Percentiles rank a stretch among this genome's conserved stretches.
These are phyloP conservation scores for Cydonia oblonga DNA, from an alignment of 331 rosid species.

Conservation along the genomic window DNA sequence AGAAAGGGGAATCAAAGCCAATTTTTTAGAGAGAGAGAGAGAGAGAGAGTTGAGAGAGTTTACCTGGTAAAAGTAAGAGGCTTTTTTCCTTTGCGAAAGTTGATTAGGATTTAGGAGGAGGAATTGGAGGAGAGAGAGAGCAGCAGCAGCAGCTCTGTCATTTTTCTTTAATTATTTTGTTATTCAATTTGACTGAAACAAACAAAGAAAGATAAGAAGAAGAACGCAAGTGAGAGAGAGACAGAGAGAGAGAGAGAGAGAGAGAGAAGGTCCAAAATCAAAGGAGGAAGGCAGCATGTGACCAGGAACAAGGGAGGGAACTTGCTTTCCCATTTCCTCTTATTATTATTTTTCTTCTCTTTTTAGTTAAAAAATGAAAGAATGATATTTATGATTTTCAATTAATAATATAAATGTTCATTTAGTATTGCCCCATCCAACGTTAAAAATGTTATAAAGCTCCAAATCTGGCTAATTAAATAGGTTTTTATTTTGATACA, in stretches of 20 bases:
- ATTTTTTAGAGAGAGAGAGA: too few species aligned
- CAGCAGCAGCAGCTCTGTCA: too few species aligned
- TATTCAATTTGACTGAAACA: too few species aligned
- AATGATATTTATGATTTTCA: too few species aligned
- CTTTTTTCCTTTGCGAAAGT: too few species aligned
- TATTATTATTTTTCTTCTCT: neutral
- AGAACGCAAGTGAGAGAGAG: conserved; percentile 3
- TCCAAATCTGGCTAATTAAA: neutral
- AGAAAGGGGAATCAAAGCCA: too few species aligned
- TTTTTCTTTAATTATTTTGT: too few species aligned
- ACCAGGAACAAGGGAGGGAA: conserved; percentile 29
- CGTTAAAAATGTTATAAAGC: neutral
- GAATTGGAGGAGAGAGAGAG: too few species aligned
- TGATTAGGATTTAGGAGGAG: too few species aligned
- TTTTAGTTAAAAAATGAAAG: neutral
- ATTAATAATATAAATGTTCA: neutral
- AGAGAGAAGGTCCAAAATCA: conserved; percentile 9
- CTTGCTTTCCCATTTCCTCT: conserved; percentile 27
- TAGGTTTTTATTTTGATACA: neutral
- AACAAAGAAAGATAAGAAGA: conserved; percentile 25
- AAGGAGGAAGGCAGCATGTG: conserved; percentile 35
- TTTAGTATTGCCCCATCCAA: neutral
- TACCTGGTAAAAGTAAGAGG: too few species aligned
- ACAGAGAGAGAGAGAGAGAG: neutral
- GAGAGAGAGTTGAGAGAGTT: too few species aligned